Evolutionary conservation across 179 eudicot genomes (phyloP), one percentile per base, ranked within the genome.

Genomic region (Patellifolia procumbens): DNA sequence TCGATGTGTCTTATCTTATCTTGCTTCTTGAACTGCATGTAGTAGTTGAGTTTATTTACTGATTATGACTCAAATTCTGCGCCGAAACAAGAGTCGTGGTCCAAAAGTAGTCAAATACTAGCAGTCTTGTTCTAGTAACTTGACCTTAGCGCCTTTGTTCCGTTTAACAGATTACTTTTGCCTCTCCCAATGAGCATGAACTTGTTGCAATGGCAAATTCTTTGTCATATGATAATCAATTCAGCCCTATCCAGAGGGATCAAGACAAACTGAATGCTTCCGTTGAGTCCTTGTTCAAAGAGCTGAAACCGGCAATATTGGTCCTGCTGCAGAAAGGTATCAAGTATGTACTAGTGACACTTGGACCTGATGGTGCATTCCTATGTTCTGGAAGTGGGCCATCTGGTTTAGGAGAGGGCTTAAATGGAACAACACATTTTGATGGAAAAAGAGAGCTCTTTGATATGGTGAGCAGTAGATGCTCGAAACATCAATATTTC

Each of bases 131-230:
- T 72, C 26, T 28, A n/a, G n/a, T 61, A 37, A 20, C 19, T 3
- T 79, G 31, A 55, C 26, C 15, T 69, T 70, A 66, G 59, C 45
- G 48, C 49, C 26, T 28, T 65, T n/a, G 31, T 29, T 26, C 10
- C 51, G 42, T 42, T 84, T 49, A 31, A 62, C 89, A 95, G 99
- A 61, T 93, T 61, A 88, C 90, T 34, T 93, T 88, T 87, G 90
- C 92, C 74, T 95, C 99, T 59, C 99, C 99, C 43, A 95, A 93
- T 75, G 98, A 93, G 81, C 90, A 87, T 70, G 99, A 95, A 85
- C 96, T 95, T 52, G 48, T 93, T 79, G 91, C 97, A 29, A 95
- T 95, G 99, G 99, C 98, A 59, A 90, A 93, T 82, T 86, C 94
- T 72, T 74, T 95, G 66, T 85, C 94, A 70, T 43, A 67, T 55